phyloP scores from a whole-genome alignment of 2,329 filamentous ascomycete species.

The Dactylellina cionopaga region DNA sequence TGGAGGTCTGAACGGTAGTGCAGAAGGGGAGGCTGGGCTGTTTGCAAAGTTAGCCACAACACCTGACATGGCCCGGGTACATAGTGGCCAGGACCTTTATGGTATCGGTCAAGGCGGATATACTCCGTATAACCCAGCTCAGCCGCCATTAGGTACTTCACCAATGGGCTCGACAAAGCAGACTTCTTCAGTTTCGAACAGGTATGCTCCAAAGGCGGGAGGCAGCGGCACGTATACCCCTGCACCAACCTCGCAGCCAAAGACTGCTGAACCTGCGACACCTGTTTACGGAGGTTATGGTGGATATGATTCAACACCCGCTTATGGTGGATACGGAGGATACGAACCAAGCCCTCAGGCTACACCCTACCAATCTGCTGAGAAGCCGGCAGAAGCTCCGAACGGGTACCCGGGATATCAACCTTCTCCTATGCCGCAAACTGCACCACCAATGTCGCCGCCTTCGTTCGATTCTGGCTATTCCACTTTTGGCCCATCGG shows the following conservation, averaged over 20 bases:
- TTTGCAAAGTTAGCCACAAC: constrained; percentile 84
- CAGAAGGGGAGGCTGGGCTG: constrained; percentile 76
- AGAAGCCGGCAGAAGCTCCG: constrained; percentile 13
- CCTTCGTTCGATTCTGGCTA: constrained; percentile 27
- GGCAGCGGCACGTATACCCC: constrained; percentile 59
- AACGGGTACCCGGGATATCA: constrained; percentile 46
- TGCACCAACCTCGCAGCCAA: constrained; percentile 59
- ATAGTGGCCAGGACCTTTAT: constrained; percentile 80
- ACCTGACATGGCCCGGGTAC: constrained; percentile 77
- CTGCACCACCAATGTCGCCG: constrained; percentile 31
- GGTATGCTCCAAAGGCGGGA: constrained; percentile 53
- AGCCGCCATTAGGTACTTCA: constrained; percentile 37
- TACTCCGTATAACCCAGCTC: constrained; percentile 36
- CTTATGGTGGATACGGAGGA: constrained; percentile 64
- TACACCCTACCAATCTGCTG: constrained; percentile 24
- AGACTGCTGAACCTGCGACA: constrained; percentile 59
- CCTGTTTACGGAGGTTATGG: constrained; percentile 58
- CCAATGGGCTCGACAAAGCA: constrained; percentile 53
- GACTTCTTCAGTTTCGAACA: constrained; percentile 37
- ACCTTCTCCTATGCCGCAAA: constrained; percentile 17
- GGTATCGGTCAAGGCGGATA: constrained; percentile 60
- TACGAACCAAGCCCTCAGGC: constrained; percentile 61
- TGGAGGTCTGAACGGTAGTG: constrained; percentile 63
- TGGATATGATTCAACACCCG: constrained; percentile 67
- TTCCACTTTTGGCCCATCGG: constrained; percentile 14